Conservation (phyloP, 306 rosid genomes). For the Quercus bicolor region DNA sequence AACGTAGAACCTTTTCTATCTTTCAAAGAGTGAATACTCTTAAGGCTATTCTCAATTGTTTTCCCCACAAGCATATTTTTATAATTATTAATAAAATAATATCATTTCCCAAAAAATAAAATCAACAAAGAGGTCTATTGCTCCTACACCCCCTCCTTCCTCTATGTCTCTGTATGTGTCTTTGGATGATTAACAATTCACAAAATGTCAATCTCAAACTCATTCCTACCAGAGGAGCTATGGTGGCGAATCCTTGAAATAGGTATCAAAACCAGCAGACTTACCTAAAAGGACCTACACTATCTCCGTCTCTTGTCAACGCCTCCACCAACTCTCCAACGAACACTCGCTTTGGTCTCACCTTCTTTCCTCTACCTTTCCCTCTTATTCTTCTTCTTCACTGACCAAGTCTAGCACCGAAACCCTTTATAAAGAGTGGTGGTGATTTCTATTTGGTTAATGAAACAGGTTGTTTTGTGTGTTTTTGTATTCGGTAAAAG, state of each 20-base stretch:
- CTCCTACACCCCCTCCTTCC: no score
- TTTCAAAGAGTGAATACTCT: no score
- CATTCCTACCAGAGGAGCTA: slow-evolving; percentile 53
- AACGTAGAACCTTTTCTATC: no score
- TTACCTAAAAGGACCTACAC: slow-evolving; percentile 62
- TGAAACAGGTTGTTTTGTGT: background rate
- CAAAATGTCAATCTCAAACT: slow-evolving; percentile 7
- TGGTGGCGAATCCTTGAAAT: slow-evolving; percentile 61
- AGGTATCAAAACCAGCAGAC: slow-evolving; percentile 32
- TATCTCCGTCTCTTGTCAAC: slow-evolving; percentile 61
- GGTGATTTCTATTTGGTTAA: no score
- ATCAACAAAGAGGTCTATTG: no score
- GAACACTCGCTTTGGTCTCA: slow-evolving; percentile 54
- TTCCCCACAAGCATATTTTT: no score
- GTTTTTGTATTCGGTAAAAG: background rate
- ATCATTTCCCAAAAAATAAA: no score
- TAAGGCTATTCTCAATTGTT: no score
- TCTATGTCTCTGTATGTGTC: no score
- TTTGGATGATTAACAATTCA: no score
- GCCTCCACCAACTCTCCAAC: slow-evolving; percentile 50
- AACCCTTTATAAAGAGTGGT: slow-evolving; percentile 53
- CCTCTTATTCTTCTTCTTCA: slow-evolving; percentile 13
- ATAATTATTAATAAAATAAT: no score
- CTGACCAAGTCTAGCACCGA: background rate
- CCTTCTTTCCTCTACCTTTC: slow-evolving; percentile 58